Evolutionary conservation across 345 rosid genomes (phyloP).

Genomic region (Physaria fendleri): DNA sequence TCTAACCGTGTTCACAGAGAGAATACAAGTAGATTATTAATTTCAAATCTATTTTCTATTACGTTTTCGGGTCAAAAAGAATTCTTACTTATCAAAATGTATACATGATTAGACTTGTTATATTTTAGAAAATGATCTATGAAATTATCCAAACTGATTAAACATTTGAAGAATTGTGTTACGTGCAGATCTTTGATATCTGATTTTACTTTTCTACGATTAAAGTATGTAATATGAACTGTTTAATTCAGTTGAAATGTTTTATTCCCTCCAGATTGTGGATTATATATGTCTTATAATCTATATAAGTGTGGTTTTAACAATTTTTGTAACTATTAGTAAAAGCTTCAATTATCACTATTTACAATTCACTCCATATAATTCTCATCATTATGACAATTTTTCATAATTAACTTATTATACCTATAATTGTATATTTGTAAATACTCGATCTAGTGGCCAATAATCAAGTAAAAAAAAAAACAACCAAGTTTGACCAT

Average conservation of each 20-base stretch:
- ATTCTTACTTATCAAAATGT: neutral
- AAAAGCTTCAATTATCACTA: constrained; percentile 9
- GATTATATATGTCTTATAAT: neutral
- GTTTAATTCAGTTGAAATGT: neutral
- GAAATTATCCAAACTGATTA: neutral
- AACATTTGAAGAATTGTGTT: neutral
- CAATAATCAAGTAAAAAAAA: too few species aligned
- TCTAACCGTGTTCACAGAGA: too few species aligned
- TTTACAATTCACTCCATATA: too few species aligned
- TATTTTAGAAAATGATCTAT: neutral
- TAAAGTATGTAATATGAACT: neutral
- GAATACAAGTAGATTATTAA: too few species aligned
- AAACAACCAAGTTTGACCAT: too few species aligned
- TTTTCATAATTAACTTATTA: too few species aligned
- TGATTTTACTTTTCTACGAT: neutral
- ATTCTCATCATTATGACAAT: too few species aligned
- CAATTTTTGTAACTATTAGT: neutral
- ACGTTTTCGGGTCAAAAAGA: neutral
- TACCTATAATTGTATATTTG: too few species aligned
- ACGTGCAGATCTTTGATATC: neutral
- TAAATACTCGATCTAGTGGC: too few species aligned
- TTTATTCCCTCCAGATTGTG: neutral
- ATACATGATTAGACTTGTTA: neutral
- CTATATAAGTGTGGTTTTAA: neutral
- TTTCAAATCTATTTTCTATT: too few species aligned